Percentiles rank a stretch among this genome's conserved stretches.
These are phyloP conservation scores for Dichotomocladium elegans DNA, from an alignment of 371 early-diverging fungal genomes.

Conservation along the genomic window DNA sequence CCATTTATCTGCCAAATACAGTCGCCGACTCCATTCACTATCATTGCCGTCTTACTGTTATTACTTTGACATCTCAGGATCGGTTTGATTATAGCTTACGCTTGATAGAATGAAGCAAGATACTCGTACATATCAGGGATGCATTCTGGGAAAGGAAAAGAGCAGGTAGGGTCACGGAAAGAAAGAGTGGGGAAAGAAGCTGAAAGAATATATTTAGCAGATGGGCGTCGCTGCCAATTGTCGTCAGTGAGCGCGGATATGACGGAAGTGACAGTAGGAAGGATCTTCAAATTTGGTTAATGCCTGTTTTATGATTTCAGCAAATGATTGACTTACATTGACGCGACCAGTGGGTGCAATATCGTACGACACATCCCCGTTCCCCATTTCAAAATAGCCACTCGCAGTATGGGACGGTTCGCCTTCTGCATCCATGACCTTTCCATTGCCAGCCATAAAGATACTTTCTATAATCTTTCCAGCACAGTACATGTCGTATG, in stretches of 20 bases:
- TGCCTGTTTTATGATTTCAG: no score
- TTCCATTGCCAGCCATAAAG: conserved; percentile 34
- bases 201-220: conserved; percentile 51
- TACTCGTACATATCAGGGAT: conserved; percentile 64
- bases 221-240: conserved; percentile 50
- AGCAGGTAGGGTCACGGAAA: conserved; percentile 31
- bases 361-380: conserved; percentile 35
- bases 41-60: no score
- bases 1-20: conserved; percentile 57
- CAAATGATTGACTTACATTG: conserved; percentile 15
- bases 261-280: conserved; percentile 44
- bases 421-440: conserved; percentile 26
- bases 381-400: conserved; percentile 34
- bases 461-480: conserved; percentile 51
- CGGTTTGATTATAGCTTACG: conserved; percentile 40
- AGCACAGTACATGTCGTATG: conserved; percentile 55
- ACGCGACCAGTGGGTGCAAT: conserved; percentile 30
- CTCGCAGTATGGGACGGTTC: conserved; percentile 22
- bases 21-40: conserved; percentile 42
- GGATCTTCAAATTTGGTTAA: conserved; percentile 39
- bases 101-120: conserved; percentile 53
- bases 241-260: conserved; percentile 39
- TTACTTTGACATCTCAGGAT: no score
- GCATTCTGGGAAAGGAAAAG: conserved; percentile 51
- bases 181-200: conserved; percentile 50